Evolutionary conservation across 2,329 filamentous ascomycete genomes (phyloP).

Genomic region (Colletotrichum sp.): DNA sequence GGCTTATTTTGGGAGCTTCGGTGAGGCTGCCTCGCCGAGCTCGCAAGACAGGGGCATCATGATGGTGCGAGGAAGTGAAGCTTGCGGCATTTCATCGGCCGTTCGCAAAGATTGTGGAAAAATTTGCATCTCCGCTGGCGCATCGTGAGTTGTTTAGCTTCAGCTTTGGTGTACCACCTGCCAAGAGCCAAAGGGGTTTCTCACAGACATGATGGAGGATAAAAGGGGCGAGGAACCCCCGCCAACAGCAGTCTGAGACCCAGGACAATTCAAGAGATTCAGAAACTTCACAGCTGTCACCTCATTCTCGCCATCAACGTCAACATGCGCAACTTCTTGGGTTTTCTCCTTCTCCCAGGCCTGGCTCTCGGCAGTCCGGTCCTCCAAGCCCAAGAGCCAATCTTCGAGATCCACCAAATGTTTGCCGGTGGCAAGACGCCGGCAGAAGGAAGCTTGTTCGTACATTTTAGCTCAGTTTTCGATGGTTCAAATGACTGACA

Average conservation of each 20-base stretch:
- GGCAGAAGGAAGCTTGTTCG: conserved; percentile 3
- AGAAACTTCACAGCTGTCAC: neutral
- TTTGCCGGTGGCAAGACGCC: neutral
- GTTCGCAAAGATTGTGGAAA: neutral
- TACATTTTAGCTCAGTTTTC: accelerated
- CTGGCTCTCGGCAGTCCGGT: neutral
- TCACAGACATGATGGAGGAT: neutral
- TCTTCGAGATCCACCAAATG: conserved; percentile 4
- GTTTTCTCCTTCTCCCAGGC: neutral
- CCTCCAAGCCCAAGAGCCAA: neutral
- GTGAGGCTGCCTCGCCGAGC: neutral
- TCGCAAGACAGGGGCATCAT: neutral
- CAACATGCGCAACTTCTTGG: neutral
- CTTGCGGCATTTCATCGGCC: neutral
- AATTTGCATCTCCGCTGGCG: neutral
- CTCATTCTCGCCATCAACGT: neutral
- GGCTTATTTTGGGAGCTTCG: neutral
- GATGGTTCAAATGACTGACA: neutral
- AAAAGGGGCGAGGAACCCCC: neutral
- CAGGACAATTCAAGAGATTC: neutral
- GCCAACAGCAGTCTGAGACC: neutral
- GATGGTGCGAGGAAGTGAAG: neutral
- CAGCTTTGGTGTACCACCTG: neutral
- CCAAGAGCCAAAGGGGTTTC: neutral
- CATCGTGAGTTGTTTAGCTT: neutral